Evolutionary conservation across 768 basidiomycete genomes (phyloP), one percentile per base, ranked within the genome.

Genomic region (Lactarius evosmus): DNA sequence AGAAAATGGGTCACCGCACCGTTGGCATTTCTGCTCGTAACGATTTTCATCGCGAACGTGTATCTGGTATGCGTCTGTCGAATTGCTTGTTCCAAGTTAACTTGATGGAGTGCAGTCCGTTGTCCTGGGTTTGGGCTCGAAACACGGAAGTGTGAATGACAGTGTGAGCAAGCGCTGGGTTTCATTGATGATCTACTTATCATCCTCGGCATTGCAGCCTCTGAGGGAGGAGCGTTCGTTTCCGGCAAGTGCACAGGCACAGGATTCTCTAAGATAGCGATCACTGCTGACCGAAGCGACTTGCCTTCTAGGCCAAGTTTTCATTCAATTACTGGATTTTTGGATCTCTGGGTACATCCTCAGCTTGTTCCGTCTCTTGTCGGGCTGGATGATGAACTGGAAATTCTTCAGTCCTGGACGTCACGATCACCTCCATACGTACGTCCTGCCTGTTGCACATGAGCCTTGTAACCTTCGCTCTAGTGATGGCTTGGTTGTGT

Each of bases 241-340:
- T 27, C 53, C 54, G 55, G 67, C 56, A 53, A 66, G 66, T 36
- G n/a, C 22, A 19, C 11, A 19, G 11, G 4, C 5, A 17, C 5
- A 4, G 46, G 25, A 12, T 6, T 22, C n/a, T 22, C 30, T 27
- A 25, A 7, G 30, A 6, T 12, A 19, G 57, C 54, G 22, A 29
- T 11, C 19, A 17, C 40, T 55, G 46, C 40, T 56, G 53, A 60
- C 58, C 7, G 17, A 61, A 33, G 29, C 19, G 30, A 52, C 17
- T 51, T 36, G 34, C 46, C 22, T 56, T 52, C 52, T 50, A 79
- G 79, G 78, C 78, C 14, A 71, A 78, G 4, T 69, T 78, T 27
- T 75, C 79, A 4, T 81, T 81, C 69, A 75, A 78, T 0, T 77
- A 78, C 57, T 82, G 79, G 79, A 77, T 80, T 27, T 75, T 78